Percentiles rank a stretch among this genome's conserved stretches.
phyloP scores from a whole-genome alignment of 2,329 filamentous ascomycete species.

The Talaromyces marneffei region DNA sequence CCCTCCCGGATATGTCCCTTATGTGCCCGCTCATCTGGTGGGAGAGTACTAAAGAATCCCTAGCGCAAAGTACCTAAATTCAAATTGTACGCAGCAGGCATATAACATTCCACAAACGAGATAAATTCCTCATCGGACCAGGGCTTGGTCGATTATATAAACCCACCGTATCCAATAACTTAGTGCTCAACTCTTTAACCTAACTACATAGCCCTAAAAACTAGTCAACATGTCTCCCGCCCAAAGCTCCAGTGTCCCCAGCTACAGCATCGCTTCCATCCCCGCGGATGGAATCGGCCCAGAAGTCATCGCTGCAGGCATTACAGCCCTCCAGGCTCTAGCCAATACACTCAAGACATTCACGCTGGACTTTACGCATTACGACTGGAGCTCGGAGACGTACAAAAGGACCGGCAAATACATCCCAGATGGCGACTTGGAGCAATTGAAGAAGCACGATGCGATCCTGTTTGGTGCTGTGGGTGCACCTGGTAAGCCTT shows the following conservation, averaged over 20 bases:
- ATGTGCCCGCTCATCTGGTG: slow-evolving; percentile 9
- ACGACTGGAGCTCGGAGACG: slow-evolving; percentile 44
- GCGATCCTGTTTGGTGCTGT: slow-evolving; percentile 57
- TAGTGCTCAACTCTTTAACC: neutral
- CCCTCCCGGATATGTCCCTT: neutral
- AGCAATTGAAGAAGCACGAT: slow-evolving; percentile 48
- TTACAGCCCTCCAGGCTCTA: slow-evolving; percentile 53
- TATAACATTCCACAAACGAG: slow-evolving; percentile 17
- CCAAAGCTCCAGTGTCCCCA: neutral
- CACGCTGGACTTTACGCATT: slow-evolving; percentile 14
- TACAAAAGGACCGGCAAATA: slow-evolving; percentile 50
- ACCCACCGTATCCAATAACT: neutral
- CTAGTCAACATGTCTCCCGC: neutral
- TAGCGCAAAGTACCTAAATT: slow-evolving; percentile 17
- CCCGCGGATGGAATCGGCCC: slow-evolving; percentile 65
- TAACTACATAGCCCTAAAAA: neutral
- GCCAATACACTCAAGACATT: slow-evolving; percentile 26
- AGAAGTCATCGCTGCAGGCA: slow-evolving; percentile 60
- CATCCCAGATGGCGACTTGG: slow-evolving; percentile 47
- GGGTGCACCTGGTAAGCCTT: slow-evolving; percentile 46
- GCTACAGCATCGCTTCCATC: slow-evolving; percentile 41
- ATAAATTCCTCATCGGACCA: slow-evolving; percentile 18
- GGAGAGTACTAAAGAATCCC: slow-evolving; percentile 14
- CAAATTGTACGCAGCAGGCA: slow-evolving; percentile 19
- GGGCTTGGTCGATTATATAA: neutral